Evolutionary conservation across 2,329 filamentous ascomycete species (phyloP).

Genomic region (Beauveria sp.): DNA sequence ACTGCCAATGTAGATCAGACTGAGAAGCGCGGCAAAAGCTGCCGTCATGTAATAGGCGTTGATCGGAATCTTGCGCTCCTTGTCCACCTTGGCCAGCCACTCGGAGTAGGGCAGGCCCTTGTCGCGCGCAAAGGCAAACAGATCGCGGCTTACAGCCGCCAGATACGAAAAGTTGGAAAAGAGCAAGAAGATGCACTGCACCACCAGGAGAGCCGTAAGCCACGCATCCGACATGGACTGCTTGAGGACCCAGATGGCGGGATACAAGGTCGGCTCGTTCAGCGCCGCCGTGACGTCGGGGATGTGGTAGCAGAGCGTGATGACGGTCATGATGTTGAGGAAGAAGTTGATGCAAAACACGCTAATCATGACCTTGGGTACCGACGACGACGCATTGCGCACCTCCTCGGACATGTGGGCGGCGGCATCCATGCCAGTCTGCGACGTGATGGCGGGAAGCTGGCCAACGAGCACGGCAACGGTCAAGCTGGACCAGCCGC

Average conservation of each 20-base stretch:
- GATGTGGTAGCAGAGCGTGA: conserved; percentile 12
- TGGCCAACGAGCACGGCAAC: conserved; percentile 14
- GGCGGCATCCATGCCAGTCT: conserved; percentile 11
- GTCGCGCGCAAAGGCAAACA: conserved; percentile 12
- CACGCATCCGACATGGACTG: conserved; percentile 12
- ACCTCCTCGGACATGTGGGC: conserved; percentile 15
- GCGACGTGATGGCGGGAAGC: conserved; percentile 11
- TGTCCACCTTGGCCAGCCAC: conserved; percentile 10
- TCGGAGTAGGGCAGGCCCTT: conserved; percentile 4
- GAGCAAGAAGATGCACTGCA: conserved; percentile 8
- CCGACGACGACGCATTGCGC: conserved; percentile 11
- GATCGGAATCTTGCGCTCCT: conserved; percentile 4
- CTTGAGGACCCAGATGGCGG: conserved; percentile 9
- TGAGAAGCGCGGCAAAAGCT: conserved; percentile 2
- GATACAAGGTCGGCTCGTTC: conserved; percentile 9
- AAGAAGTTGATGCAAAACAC: conserved; percentile 5
- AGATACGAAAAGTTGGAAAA: conserved; percentile 12
- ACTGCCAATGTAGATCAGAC: conserved; percentile 14
- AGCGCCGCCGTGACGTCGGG: conserved; percentile 10
- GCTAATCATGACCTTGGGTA: conserved; percentile 12
- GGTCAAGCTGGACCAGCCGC: conserved; percentile 12
- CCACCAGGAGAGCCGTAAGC: conserved; percentile 9
- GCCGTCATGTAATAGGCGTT: conserved; percentile 12
- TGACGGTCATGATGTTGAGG: conserved; percentile 4
- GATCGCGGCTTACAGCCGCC: conserved; percentile 11